Base-by-base conservation (phyloP, 331 rosid species). In the Acacia pycnantha region DNA sequence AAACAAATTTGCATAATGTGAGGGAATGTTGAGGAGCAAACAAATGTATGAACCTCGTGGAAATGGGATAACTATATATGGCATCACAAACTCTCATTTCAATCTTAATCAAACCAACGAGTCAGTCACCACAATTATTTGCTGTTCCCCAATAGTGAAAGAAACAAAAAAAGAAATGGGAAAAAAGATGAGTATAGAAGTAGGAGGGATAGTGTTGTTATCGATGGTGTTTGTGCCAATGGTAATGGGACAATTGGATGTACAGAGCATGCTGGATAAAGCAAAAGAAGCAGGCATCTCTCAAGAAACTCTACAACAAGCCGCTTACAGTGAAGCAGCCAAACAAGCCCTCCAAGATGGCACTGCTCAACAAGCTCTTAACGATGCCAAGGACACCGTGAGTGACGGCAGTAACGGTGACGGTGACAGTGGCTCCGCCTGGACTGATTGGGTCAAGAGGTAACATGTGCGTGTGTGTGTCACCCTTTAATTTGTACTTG, bases 191-290 rank as follows among this genome's bases (percentile, higher is more conserved):
- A 54, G 62, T 3, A 8, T 22, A 24, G 65, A 3, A 6, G 65
- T 58, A 1, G 31, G 27, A 22, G 33, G 70, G 8, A 24, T 47
- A 33, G 48, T 85, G 2, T 66, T 85, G 73, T 35, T 82, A 19
- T n/a, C 82, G 75, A 72, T 88, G 48, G 18, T 85, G 76, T 76
- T 35, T 2, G n/a, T 88, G 27, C 69, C 88, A 40, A 41, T 82
- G 8, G 89, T 74, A 51, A 48, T 87, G 82, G 83, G 83, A n/a
- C 86, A 84, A 1, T 26, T 71, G 62, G 6, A 76, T n/a, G 53
- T 81, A 77, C 7, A 33, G 18, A 46, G 56, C 61, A 5, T 82
- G 9, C 3, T 87, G 37, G 59, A 72, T 3, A 54, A 81, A 81
- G 85, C 85, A 73, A 59, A 8, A n/a, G 33, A 77, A 16, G 79